These are phyloP conservation scores for Phytophthora pinifolia DNA, from an alignment of 352 stramenopile genomes.

Conservation along the genomic window DNA sequence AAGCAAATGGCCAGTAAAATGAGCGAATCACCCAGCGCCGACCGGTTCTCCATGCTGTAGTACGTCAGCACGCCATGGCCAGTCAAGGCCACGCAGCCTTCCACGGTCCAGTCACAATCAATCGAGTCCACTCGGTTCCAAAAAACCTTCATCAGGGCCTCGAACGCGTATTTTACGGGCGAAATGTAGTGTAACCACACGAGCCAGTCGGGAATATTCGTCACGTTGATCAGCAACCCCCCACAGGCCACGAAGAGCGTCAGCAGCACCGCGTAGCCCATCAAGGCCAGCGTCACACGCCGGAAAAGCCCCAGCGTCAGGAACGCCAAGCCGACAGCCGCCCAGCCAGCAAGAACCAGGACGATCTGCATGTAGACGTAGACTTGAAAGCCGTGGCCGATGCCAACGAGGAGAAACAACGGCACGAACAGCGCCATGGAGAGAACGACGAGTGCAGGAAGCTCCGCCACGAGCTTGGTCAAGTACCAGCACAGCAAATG, in stretches of 20 bases:
- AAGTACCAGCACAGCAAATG: slow-evolving; percentile 46
- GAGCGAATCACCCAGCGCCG: slow-evolving; percentile 33
- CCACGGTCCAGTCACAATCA: slow-evolving; percentile 30
- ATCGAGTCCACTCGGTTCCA: slow-evolving; percentile 42
- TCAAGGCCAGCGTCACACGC: slow-evolving; percentile 32
- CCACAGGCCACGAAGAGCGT: slow-evolving; percentile 45
- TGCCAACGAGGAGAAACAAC: slow-evolving; percentile 45
- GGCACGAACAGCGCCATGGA: slow-evolving; percentile 44
- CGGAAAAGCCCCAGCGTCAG: slow-evolving; percentile 33
- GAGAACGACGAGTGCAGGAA: slow-evolving; percentile 38
- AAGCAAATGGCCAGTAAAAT: slow-evolving; percentile 43
- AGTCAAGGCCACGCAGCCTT: slow-evolving; percentile 36
- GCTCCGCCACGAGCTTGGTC: slow-evolving; percentile 43
- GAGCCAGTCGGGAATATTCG: slow-evolving; percentile 48
- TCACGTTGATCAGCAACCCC: slow-evolving; percentile 44
- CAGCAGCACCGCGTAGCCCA: slow-evolving; percentile 36
- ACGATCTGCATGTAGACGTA: slow-evolving; percentile 55
- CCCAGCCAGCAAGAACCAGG: slow-evolving; percentile 37
- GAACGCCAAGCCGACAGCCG: slow-evolving; percentile 35
- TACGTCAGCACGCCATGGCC: slow-evolving; percentile 45
- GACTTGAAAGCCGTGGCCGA: slow-evolving; percentile 37
- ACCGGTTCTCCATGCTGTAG: slow-evolving; percentile 45
- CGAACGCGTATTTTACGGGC: slow-evolving; percentile 52
- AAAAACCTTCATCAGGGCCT: slow-evolving; percentile 50
- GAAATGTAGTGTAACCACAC: slow-evolving; percentile 69